phyloP scores from a whole-genome alignment of 1,139 yeast genomes.

The Sugiyamaella paludigena region DNA sequence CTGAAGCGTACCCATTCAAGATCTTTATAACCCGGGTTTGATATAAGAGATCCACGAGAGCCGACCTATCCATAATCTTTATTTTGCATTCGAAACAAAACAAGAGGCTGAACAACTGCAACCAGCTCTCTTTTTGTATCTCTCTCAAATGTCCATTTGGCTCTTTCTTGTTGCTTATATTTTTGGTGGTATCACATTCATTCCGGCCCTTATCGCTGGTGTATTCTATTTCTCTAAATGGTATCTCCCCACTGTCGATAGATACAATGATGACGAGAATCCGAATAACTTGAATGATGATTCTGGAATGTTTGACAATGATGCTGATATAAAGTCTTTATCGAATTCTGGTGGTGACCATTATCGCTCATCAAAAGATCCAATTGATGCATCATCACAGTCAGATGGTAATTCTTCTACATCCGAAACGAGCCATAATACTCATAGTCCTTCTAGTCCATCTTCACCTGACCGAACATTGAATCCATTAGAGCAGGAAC shows the following conservation, averaged over 20 bases:
- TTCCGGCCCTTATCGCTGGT: slow-evolving; percentile 52
- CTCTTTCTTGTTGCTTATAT: slow-evolving; percentile 46
- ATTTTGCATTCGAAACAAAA: no score
- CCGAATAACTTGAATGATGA: neutral
- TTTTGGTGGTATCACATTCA: slow-evolving; percentile 75
- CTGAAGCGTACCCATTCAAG: no score
- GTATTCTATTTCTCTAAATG: slow-evolving; percentile 36
- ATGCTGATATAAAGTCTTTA: neutral
- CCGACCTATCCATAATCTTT: no score
- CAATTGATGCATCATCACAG: no score
- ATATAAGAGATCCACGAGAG: no score
- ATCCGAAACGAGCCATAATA: no score
- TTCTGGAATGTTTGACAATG: neutral
- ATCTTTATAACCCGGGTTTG: no score
- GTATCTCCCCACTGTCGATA: slow-evolving; percentile 39
- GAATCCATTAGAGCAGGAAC: slow-evolving; percentile 46
- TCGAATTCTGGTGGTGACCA: neutral
- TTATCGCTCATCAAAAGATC: neutral
- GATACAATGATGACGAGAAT: neutral
- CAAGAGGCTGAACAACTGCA: no score
- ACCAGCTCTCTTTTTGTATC: no score
- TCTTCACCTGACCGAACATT: neutral
- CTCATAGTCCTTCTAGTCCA: neutral
- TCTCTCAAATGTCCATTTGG: slow-evolving; percentile 7
- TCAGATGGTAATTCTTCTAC: no score